A percentile compares a stretch with the other conserved stretches of the same genome.
Conservation (phyloP, 2,329 filamentous ascomycete species). For the Ascocoryne sarcoides region DNA sequence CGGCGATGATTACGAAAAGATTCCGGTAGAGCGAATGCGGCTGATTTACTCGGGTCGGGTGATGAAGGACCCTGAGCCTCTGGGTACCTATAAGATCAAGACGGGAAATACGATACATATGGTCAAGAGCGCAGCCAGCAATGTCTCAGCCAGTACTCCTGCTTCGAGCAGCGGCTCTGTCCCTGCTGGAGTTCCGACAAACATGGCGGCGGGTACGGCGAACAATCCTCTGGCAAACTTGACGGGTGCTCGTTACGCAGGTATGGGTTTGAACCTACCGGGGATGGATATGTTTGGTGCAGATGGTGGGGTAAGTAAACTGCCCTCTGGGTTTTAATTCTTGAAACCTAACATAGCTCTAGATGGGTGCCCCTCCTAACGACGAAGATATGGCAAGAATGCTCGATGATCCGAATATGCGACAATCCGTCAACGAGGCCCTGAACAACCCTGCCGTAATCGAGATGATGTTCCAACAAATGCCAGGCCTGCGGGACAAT, state of each 20-base stretch:
- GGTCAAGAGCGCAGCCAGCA: constrained; percentile 88
- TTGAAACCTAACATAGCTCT: constrained; percentile 16
- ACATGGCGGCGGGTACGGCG: constrained; percentile 73
- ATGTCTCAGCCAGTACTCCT: constrained; percentile 34
- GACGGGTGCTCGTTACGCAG: constrained; percentile 89
- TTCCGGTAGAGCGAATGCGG: constrained; percentile 80
- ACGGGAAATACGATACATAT: constrained; percentile 91
- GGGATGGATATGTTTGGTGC: constrained; percentile 84
- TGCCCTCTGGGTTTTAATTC: constrained; percentile 20
- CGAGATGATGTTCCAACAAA: constrained; percentile 88
- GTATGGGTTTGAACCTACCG: constrained; percentile 76
- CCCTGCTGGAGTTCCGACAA: constrained; percentile 57
- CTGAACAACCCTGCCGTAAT: constrained; percentile 92
- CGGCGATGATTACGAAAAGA: constrained; percentile 71
- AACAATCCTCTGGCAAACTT: constrained; percentile 86
- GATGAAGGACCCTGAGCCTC: constrained; percentile 84
- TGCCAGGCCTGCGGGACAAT: constrained; percentile 67
- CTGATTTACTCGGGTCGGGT: constrained; percentile 97
- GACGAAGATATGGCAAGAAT: constrained; percentile 75
- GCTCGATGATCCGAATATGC: constrained; percentile 80
- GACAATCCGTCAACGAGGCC: constrained; percentile 84
- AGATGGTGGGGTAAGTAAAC: constrained; percentile 74
- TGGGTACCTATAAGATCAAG: constrained; percentile 89
- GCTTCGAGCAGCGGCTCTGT: constrained; percentile 38
- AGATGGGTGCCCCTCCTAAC: constrained; percentile 86